Conservation (phyloP, 768 basidiomycete species). For the Boletus vinaceobasis region DNA sequence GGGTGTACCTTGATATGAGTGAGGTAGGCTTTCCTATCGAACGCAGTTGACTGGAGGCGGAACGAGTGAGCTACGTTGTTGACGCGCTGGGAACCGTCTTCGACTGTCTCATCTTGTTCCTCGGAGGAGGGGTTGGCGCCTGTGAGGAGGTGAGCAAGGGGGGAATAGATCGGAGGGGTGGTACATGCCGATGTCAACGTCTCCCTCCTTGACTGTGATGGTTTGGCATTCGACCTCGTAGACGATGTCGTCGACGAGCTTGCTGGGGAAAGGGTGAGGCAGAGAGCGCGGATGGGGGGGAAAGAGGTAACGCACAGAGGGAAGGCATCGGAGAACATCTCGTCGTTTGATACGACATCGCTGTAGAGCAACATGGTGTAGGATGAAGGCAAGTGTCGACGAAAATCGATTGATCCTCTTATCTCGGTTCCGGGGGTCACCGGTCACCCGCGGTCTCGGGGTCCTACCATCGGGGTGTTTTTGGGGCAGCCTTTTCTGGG, state of each 20-base stretch:
- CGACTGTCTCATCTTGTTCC: slow-evolving; percentile 76
- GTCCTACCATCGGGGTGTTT: background rate
- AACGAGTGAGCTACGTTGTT: slow-evolving; percentile 94
- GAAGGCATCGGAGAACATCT: slow-evolving; percentile 95
- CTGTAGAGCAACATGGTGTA: slow-evolving; percentile 67
- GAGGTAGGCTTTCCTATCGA: slow-evolving; percentile 90
- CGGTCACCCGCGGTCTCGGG: background rate
- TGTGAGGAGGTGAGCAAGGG: slow-evolving; percentile 29
- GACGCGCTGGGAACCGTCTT: slow-evolving; percentile 69
- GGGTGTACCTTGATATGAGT: slow-evolving; percentile 68
- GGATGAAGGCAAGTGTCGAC: slow-evolving; percentile 2
- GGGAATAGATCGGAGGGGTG: background rate
- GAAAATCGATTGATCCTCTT: slow-evolving; percentile 17
- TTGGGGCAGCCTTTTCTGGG: background rate
- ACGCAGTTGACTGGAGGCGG: slow-evolving; percentile 75
- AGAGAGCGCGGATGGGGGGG: background rate
- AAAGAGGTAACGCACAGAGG: slow-evolving; percentile 55
- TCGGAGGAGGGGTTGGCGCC: slow-evolving; percentile 94
- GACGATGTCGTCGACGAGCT: slow-evolving; percentile 70
- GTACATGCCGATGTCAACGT: slow-evolving; percentile 81
- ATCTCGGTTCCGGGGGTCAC: slow-evolving; percentile 13
- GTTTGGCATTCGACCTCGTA: slow-evolving; percentile 83
- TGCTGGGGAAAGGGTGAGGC: slow-evolving; percentile 45
- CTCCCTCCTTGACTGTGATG: slow-evolving; percentile 70
- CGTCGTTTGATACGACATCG: slow-evolving; percentile 75